Percentiles rank a stretch among this genome's conserved stretches.
Evolutionary conservation across 1,139 yeast species (phyloP).

Genomic region (Diutina pseudorugosa): DNA sequence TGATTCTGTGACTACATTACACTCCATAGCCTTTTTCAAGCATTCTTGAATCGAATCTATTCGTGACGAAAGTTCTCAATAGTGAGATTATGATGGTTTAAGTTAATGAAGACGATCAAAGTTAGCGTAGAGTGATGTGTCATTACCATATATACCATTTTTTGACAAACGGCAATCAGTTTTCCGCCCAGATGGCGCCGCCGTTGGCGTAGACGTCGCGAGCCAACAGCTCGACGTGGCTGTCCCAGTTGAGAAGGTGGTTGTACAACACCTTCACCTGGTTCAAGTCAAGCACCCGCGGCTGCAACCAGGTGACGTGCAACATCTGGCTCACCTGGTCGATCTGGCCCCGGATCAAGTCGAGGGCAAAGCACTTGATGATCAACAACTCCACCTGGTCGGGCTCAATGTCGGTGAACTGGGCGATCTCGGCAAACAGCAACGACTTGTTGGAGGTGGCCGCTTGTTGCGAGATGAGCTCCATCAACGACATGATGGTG

Average conservation of each 20-base stretch:
- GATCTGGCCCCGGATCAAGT: constrained; percentile 73
- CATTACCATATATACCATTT: neutral
- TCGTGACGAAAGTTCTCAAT: no score
- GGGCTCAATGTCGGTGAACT: constrained; percentile 51
- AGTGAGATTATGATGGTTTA: no score
- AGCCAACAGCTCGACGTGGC: constrained; percentile 58
- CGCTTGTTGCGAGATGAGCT: constrained; percentile 71
- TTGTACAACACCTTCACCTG: constrained; percentile 71
- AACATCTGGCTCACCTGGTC: constrained; percentile 77
- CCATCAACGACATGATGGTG: constrained; percentile 83
- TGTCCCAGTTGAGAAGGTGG: constrained; percentile 69
- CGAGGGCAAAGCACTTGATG: constrained; percentile 81
- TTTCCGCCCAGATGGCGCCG: constrained; percentile 11
- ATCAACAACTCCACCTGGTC: constrained; percentile 83
- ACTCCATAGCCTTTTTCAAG: no score
- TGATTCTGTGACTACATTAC: no score
- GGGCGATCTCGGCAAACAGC: constrained; percentile 60
- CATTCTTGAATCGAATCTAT: no score
- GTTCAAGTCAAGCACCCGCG: constrained; percentile 72
- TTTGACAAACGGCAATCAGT: neutral
- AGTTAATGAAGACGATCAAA: no score
- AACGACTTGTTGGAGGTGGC: constrained; percentile 56
- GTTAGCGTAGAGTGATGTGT: neutral
- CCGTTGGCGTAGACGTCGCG: constrained; percentile 33
- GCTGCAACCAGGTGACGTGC: constrained; percentile 88